Evolutionary conservation across 2,329 filamentous ascomycete genomes (phyloP).

Genomic region (Teratosphaeria nubilosa): DNA sequence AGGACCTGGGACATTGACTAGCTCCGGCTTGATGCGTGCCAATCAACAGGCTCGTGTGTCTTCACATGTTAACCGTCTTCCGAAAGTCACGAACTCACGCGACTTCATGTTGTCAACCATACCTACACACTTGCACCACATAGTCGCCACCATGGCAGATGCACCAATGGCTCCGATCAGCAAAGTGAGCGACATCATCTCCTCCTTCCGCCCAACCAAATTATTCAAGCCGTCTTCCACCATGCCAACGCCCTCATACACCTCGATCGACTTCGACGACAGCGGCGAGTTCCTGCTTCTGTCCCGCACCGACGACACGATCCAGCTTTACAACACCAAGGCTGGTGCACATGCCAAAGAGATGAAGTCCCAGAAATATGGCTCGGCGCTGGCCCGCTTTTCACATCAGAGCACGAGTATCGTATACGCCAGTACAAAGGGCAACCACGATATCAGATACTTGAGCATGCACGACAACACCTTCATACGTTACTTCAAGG

Average conservation of each 20-base stretch:
- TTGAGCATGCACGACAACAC: conserved; percentile 90
- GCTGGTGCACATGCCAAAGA: conserved; percentile 84
- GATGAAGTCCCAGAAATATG: conserved; percentile 91
- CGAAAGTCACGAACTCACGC: no score
- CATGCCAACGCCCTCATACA: conserved; percentile 50
- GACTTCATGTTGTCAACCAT: no score
- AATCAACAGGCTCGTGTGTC: no score
- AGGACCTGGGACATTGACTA: no score
- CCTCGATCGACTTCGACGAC: conserved; percentile 94
- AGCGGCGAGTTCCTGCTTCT: conserved; percentile 86
- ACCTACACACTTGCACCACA: background rate
- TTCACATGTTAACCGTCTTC: no score
- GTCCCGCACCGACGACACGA: conserved; percentile 84
- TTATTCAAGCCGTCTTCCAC: conserved; percentile 37
- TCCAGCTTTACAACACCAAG: conserved; percentile 89
- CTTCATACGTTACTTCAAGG: conserved; percentile 92
- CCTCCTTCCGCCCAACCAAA: conserved; percentile 61
- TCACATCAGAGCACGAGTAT: conserved; percentile 86
- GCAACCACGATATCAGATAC: conserved; percentile 81
- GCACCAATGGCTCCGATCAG: conserved; percentile 25
- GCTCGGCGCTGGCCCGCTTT: conserved; percentile 86
- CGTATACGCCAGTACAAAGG: conserved; percentile 90
- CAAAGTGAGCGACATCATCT: conserved; percentile 68
- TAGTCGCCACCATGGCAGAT: conserved; percentile 16
- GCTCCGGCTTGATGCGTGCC: no score